Evolutionary conservation across 306 rosid species (phyloP).

Genomic region (Mimosa bimucronata): DNA sequence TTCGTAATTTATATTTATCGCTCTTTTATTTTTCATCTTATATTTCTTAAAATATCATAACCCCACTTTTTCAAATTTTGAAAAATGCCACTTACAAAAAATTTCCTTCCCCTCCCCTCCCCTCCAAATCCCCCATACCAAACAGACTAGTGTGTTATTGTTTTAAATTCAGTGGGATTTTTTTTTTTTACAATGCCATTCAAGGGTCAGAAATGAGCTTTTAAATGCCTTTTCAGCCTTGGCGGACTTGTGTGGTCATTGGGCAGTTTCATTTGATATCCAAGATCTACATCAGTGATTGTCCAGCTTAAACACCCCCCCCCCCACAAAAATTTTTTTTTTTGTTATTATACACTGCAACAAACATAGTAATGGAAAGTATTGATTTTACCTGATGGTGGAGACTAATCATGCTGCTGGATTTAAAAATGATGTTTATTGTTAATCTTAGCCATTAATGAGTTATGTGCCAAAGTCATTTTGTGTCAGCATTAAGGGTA

Average conservation of each 20-base stretch:
- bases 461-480: neutral
- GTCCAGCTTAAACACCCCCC: neutral
- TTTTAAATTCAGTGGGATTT: neutral
- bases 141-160: neutral
- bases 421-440: neutral
- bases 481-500: neutral
- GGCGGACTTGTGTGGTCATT: neutral
- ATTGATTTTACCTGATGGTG: slow-evolving; percentile 30
- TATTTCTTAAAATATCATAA: too few species aligned
- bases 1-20: too few species aligned
- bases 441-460: slow-evolving; percentile 17
- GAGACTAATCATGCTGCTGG: slow-evolving; percentile 14
- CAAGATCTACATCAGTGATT: slow-evolving; percentile 23
- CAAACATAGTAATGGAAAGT: slow-evolving; percentile 5
- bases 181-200: neutral
- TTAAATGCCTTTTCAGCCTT: neutral
- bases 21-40: too few species aligned
- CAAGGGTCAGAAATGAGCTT: slow-evolving; percentile 22
- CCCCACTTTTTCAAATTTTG: too few species aligned
- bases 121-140: too few species aligned
- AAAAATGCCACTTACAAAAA: too few species aligned
- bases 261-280: slow-evolving; percentile 9
- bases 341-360: too few species aligned
- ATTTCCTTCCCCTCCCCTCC: too few species aligned
- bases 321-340: neutral